Percentiles rank a stretch among this genome's conserved stretches.
phyloP scores from a whole-genome alignment of 2,329 filamentous ascomycete genomes.

The Verticillium zaregamsianum region DNA sequence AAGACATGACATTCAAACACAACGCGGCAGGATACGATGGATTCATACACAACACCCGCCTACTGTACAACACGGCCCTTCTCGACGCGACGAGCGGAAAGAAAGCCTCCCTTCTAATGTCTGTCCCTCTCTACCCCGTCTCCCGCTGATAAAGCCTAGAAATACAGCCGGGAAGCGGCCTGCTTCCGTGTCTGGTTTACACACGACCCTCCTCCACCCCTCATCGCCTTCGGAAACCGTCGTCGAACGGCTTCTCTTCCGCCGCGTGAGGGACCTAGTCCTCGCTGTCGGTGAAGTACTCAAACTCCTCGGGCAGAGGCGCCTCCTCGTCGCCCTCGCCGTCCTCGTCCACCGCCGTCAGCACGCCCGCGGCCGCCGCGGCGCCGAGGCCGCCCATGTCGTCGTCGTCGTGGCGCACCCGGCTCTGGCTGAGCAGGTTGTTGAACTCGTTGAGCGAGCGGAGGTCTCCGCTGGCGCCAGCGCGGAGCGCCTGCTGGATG shows the following conservation, averaged over 20 bases:
- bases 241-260: no score
- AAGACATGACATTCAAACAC: no score
- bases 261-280: conserved; percentile 23
- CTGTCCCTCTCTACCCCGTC: neutral
- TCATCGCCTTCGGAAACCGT: conserved; percentile 8
- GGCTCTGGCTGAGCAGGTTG: conserved; percentile 32
- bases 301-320: conserved; percentile 65
- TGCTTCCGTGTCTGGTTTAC: neutral
- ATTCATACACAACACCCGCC: neutral
- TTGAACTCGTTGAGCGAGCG: conserved; percentile 36
- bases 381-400: conserved; percentile 55
- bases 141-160: neutral
- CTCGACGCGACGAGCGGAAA: neutral
- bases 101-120: neutral
- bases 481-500: conserved; percentile 19
- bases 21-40: neutral
- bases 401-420: conserved; percentile 16
- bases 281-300: conserved; percentile 69
- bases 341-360: conserved; percentile 87
- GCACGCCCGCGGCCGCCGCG: conserved; percentile 70
- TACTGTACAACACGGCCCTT: neutral
- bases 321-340: conserved; percentile 71
- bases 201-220: conserved; percentile 1
- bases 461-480: conserved; percentile 19
- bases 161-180: neutral